Evolutionary conservation across 352 stramenopile species (phyloP), one percentile per base, ranked within the genome.

Genomic region (Phytopythium aichiense): DNA sequence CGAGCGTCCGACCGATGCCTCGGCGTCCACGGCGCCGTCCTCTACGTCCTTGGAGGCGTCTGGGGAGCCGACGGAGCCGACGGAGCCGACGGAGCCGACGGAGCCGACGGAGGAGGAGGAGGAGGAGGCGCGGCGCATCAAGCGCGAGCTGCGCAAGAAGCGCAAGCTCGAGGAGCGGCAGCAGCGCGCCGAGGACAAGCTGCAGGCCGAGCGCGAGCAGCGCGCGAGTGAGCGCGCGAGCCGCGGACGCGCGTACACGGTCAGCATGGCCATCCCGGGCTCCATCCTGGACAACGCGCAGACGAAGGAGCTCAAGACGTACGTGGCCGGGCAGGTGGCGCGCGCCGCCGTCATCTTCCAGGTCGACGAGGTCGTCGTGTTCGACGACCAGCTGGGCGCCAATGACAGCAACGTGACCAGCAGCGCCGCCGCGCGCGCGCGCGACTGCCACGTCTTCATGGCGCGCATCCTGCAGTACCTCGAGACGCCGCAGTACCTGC

Each of bases 331-430:
- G 28, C 94, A 99, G 74, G 97, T 99, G 58, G 96, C 97, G 43
- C 93, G 97, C 35, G 96, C 97, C 0, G 95, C 94, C 2, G 92
- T 95, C 25, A 97, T 99, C 65, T 99, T 98, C 79, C 88, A 99
- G 67, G 92, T 99, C 9, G 97, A 99, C 71, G 97, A 99, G 80
- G 94, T 99, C 66, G 79, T 99, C 16, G 95, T 99, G 7, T 99
- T 98, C 67, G 95, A 99, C 68, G 97, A 99, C 75, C 91, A 97
- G 64, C 76, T 98, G 28, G 89, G 87, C 23, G 71, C 68, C 11
- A 69, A 71, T 12, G 55, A 58, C 45, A 67, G 71, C 64, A 79
- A 84, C 30, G 81, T 74, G 0, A 72, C 67, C 56, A 89, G 87
- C 33, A 37, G 35, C 25, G 2, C 13, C 23, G 23, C 20, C 7